Evolutionary conservation across 2,329 filamentous ascomycete genomes (phyloP), one percentile per base, ranked within the genome.

Genomic region (Trichoderma simmonsii): DNA sequence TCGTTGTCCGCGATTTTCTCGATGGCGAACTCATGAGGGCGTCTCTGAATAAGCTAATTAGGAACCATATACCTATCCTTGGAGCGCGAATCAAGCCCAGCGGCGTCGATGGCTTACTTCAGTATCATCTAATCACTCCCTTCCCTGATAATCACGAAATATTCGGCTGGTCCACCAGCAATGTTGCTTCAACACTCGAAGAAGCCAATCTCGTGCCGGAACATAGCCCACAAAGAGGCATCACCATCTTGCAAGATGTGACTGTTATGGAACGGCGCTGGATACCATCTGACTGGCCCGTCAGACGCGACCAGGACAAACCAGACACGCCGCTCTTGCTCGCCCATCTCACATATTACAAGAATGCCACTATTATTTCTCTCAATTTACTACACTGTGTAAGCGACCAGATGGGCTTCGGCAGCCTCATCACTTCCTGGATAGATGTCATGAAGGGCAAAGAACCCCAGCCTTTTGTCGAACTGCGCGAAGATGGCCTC

Each of bases 311-410:
- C 14, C 48, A 71, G 1, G 75, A 77, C 9, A 64, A 57, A 9
- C 72, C 75, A 24, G 71, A 75, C 36, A 73, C 71, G 5, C 75
- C 76, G 2, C 61, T 74, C n/a, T 66, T 77, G 12, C 70, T 75
- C 8, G 75, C 76, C 3, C 76, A 77, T 56, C 48, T 77, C 15
- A 75, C 73, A 7, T 61, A 57, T 32, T 77, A 74, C 62, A 60
- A 30, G 6, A 48, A 77, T 43, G 75, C 73, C 11, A 74, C 74
- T 0, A 66, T 77, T 6, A 15, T 77, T 4, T 30, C 54, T 2
- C 36, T 72, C n/a, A 77, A 73, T 66, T 26, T 76, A 14, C 76
- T 74, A 4, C 76, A 77, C 67, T 57, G 71, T n/a, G 73, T 76
- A 3, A 56, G 64, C 62, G 76, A 77, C 51, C 73, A 75, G 57